phyloP scores from a whole-genome alignment of 2,329 filamentous ascomycete species.

The Arthrocladium fulminans region DNA sequence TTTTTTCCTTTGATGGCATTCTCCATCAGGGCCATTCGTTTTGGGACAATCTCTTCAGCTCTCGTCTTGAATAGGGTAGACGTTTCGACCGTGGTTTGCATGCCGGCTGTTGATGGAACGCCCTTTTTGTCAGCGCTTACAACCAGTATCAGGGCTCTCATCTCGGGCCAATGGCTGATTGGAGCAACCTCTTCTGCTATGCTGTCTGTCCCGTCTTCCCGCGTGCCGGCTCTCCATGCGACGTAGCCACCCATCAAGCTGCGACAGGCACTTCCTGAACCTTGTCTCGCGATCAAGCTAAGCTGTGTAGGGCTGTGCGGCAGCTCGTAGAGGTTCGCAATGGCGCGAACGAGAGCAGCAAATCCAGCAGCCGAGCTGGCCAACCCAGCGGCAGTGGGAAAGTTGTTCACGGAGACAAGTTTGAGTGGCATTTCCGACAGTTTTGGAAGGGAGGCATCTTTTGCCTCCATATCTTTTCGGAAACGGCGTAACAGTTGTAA shows the following conservation, averaged over 20 bases:
- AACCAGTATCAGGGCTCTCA: constrained; percentile 86
- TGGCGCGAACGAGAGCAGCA: constrained; percentile 59
- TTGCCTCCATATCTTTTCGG: constrained; percentile 63
- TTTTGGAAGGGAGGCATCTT: constrained; percentile 67
- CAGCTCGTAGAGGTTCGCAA: constrained; percentile 85
- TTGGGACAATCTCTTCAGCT: constrained; percentile 66
- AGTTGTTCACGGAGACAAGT: constrained; percentile 96
- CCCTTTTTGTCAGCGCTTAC: constrained; percentile 92
- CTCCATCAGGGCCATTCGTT: constrained; percentile 77
- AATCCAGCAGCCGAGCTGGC: constrained; percentile 48
- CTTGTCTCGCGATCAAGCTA: constrained; percentile 81
- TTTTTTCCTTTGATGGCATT: constrained; percentile 67
- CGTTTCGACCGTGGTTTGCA: constrained; percentile 93
- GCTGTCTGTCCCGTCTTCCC: constrained; percentile 37
- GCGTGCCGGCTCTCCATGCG: constrained; percentile 22
- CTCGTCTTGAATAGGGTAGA: constrained; percentile 77
- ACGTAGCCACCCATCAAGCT: constrained; percentile 1
- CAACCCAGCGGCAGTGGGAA: constrained; percentile 91
- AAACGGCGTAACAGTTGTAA: constrained; percentile 75
- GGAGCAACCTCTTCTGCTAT: constrained; percentile 67
- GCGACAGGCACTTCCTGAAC: constrained; percentile 73
- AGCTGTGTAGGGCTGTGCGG: constrained; percentile 73
- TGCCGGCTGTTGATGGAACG: constrained; percentile 82
- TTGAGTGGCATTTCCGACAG: constrained; percentile 68
- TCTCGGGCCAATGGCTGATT: constrained; percentile 85